Evolutionary conservation across 169 alveolate species (phyloP).

Genomic region (Cryptosporidium andersoni): DNA sequence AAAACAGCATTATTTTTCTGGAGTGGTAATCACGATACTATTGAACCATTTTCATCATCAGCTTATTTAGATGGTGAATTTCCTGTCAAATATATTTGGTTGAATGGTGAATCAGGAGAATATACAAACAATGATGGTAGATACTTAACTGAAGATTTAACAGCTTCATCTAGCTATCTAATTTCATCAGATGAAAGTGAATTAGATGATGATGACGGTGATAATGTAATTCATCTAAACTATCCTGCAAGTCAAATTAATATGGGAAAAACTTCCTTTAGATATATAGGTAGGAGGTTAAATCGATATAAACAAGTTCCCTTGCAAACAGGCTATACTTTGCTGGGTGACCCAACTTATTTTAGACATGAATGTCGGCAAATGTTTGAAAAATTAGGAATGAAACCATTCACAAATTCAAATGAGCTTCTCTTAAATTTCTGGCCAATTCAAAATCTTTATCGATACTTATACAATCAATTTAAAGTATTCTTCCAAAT

Average conservation of each 20-base stretch:
- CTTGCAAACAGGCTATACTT: constrained; percentile 21
- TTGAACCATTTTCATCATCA: background rate
- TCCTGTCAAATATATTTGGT: constrained; percentile 60
- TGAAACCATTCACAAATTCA: constrained; percentile 7
- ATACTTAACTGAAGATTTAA: background rate
- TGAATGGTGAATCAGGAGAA: constrained; percentile 65
- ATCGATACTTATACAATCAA: constrained; percentile 50
- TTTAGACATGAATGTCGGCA: constrained; percentile 43
- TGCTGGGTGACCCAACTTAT: constrained; percentile 40
- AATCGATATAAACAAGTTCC: background rate
- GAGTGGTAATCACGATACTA: constrained; percentile 14
- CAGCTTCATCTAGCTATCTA: constrained; percentile 34
- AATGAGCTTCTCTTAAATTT: constrained; percentile 44
- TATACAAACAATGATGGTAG: background rate
- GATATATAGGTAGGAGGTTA: background rate
- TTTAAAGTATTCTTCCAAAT: constrained; percentile 24
- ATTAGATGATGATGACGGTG: constrained; percentile 22
- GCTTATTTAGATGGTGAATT: constrained; percentile 67
- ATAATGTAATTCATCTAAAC: background rate
- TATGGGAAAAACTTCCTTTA: too few species aligned
- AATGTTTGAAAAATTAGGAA: constrained; percentile 16
- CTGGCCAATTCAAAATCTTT: constrained; percentile 61
- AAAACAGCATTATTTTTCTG: constrained; percentile 38
- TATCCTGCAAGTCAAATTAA: too few species aligned
- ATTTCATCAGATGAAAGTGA: constrained; percentile 62